phyloP scores from a whole-genome alignment of 768 basidiomycete genomes.

The Pholiota conissans region DNA sequence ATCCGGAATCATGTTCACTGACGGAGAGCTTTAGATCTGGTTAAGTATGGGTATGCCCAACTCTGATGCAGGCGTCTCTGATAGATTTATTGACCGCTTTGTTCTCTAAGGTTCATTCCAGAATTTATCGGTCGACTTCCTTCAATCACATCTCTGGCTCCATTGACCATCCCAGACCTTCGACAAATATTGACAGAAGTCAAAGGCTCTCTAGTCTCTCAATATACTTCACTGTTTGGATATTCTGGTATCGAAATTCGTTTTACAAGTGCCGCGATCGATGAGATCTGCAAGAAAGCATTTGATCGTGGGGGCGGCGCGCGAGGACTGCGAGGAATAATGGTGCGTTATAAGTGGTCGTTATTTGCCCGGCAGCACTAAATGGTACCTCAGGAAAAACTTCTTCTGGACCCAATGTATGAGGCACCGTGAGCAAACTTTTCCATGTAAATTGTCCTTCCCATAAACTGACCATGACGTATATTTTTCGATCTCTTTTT shows the following conservation, averaged over 20 bases:
- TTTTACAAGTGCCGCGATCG: conserved; percentile 80
- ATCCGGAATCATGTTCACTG: no score
- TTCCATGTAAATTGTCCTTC: background rate
- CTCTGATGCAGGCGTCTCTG: background rate
- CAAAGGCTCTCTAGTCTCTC: conserved; percentile 86
- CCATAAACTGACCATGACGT: background rate
- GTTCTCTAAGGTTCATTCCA: conserved; percentile 76
- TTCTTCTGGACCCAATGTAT: conserved; percentile 91
- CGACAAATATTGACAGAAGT: conserved; percentile 92
- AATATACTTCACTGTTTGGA: conserved; percentile 83
- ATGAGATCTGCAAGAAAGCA: conserved; percentile 81
- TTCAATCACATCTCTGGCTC: conserved; percentile 81
- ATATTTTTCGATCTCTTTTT: background rate
- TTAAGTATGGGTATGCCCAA: conserved; percentile 71
- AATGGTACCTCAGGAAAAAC: conserved; percentile 55
- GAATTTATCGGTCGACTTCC: conserved; percentile 96
- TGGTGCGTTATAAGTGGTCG: conserved; percentile 48
- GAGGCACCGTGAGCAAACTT: conserved; percentile 73
- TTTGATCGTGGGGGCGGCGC: conserved; percentile 86
- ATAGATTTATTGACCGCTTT: background rate
- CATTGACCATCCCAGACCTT: conserved; percentile 78
- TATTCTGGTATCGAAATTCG: conserved; percentile 84
- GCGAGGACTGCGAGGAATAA: conserved; percentile 83
- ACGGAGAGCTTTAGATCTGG: conserved; percentile 66
- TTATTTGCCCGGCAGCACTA: background rate